Evolutionary conservation across 306 rosid genomes (phyloP), one percentile per base, ranked within the genome.

Genomic region (Lathyrus sativus): DNA sequence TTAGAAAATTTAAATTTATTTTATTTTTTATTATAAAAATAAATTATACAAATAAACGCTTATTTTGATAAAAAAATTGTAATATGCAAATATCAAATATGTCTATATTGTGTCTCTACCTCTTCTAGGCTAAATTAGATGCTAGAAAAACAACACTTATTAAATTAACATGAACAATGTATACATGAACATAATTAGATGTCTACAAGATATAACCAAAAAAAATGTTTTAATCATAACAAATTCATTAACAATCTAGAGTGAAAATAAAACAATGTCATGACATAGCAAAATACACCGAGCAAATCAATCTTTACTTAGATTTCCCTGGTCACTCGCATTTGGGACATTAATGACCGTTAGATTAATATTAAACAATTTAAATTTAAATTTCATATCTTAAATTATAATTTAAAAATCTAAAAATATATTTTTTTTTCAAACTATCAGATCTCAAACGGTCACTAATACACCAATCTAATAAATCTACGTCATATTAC

Each of bases 101-200:
- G 29, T 3, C 4, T 26, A 26, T 45, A 37, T 17, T 48, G 33
- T 37, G 83, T 69, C 50, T 78, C 57, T 38, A 48, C 12, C n/a
- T 57, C 10, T 59, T 29, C 11, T 15, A 24, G 12, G 4, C 60
- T 59, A 61, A 62, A 44, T 24, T 59, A 72, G 66, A 66, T 67
- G 58, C 69, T 49, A 26, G 50, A 5, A 15, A 29, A 15, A 29
- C 15, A 19, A 26, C 26, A 67, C 55, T 43, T 22, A 22, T 73
- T 62, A 78, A 67, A 70, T 62, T 42, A 53, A 55, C 59, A 78
- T 12, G 70, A 77, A 65, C 1, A 56, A 46, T 55, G 59, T 31
- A 54, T 9, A 37, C 10, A 67, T 45, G 55, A 62, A 33, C 54
- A 48, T 14, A 58, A 50, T 37, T 62, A 17, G 58, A 17, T 53